A percentile compares a stretch with the other conserved stretches of the same genome.
Conservation (phyloP, 495 filamentous ascomycete species). For the Aspergillus incahuasiensis region DNA sequence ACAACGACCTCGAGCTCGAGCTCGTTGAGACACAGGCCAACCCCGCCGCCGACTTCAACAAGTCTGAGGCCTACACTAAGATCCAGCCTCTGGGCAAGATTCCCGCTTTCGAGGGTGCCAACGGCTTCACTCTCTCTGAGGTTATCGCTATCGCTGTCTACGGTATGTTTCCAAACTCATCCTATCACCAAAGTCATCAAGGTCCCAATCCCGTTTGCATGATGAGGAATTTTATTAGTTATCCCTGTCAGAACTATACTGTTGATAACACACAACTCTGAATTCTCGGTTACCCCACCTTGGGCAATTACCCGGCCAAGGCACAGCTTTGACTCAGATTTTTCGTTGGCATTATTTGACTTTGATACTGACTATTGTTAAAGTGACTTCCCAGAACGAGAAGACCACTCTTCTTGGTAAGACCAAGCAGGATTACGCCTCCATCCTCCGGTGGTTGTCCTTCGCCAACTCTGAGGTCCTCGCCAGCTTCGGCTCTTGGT, state of each 20-base stretch:
- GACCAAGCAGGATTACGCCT: constrained; percentile 99
- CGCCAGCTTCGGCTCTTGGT: constrained; percentile 71
- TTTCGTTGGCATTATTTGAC: constrained; percentile 7
- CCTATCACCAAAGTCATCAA: background rate
- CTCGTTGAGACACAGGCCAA: constrained; percentile 60
- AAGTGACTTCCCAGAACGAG: constrained; percentile 99
- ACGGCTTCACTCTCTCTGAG: constrained; percentile 88
- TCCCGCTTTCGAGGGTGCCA: constrained; percentile 85
- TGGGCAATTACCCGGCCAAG: constrained; percentile 16
- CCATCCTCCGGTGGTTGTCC: constrained; percentile 96
- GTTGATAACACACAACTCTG: constrained; percentile 74
- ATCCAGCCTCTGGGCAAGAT: constrained; percentile 84
- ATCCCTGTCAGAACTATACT: constrained; percentile 96
- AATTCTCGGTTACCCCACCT: constrained; percentile 37
- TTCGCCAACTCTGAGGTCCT: constrained; percentile 85
- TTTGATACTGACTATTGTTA: constrained; percentile 26
- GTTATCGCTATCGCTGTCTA: constrained; percentile 95
- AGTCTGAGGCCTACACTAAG: constrained; percentile 70
- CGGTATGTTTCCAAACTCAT: constrained; percentile 56
- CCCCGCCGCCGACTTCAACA: constrained; percentile 31
- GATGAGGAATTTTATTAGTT: constrained; percentile 91
- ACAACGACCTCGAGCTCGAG: constrained; percentile 88
- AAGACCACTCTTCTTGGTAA: constrained; percentile 98
- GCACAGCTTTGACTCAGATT: constrained; percentile 11
- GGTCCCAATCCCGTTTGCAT: constrained; percentile 38